Evolutionary conservation across 441 rosid species (phyloP).

Genomic region (Rhodomyrtus psidioides): DNA sequence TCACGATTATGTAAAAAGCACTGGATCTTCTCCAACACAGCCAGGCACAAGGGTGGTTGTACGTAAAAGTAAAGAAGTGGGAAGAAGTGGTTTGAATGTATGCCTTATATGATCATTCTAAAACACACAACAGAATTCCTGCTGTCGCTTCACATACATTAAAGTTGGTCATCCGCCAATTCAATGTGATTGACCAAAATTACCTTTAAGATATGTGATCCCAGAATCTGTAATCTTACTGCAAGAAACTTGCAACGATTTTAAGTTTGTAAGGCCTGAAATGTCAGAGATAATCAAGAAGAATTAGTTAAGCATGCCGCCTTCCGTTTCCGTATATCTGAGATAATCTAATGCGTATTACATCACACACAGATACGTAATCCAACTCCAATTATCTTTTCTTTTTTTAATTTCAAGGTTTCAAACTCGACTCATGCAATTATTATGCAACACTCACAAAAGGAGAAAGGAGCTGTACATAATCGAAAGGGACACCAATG

Average conservation of each 20-base stretch:
- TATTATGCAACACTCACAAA: neutral
- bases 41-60: neutral
- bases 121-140: neutral
- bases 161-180: neutral
- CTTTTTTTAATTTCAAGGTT: neutral
- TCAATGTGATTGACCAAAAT: neutral
- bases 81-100: neutral
- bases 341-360: neutral
- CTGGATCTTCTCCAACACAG: neutral
- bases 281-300: neutral
- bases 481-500: neutral
- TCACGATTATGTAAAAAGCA: neutral
- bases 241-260: conserved; percentile 4
- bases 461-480: neutral
- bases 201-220: conserved; percentile 1
- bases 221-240: conserved; percentile 10
- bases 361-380: neutral
- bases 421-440: neutral
- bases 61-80: neutral
- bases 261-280: conserved; percentile 14
- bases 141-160: neutral
- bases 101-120: neutral
- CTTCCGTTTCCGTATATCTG: neutral
- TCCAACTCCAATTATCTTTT: neutral
- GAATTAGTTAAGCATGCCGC: neutral